Evolutionary conservation across 129 eudicot species (phyloP), one percentile per base, ranked within the genome.

Genomic region (Escallonia rubra): DNA sequence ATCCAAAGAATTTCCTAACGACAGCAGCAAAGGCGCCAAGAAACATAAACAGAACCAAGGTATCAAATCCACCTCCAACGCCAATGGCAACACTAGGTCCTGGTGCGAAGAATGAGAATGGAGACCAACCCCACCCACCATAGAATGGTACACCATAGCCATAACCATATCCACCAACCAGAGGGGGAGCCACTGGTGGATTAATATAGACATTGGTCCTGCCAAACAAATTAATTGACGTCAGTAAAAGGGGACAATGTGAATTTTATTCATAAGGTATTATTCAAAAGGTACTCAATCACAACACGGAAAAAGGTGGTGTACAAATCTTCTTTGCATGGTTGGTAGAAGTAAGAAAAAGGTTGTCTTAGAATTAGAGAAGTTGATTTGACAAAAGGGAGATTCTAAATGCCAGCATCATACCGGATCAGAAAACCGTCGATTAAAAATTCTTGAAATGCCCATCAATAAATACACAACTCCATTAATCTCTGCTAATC

Each of bases 91-190:
- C 90, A 34, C 83, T 73, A 1, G 99, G 99, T 34, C 92, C 96
- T 10, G 99, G 99, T 44, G 87, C 95, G 61, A 86, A 89, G 83
- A 78, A 93, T 11, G 99, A 93, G 75, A 93, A 93, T 8, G 96
- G 99, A 1, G 96, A 86, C 96, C 96, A 89, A 14, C 99, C 98
- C 82, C 82, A 92, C 62, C 95, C 92, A 5, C 92, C 92, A 56
- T 82, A 80, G 13, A 60, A 77, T 13, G 82, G 82, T 3, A 68
- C 79, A 10, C 96, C 94, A 15, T 53, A 88, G 4, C 98, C 98
- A 38, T 82, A 87, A 42, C 97, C 96, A 6, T 93, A 93, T 41
- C 98, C 98, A 13, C 99, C 96, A 10, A 77, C 71, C 11, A 93
- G 83, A 3, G 96, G 99, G 56, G 99, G 99, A 7, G 96, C 99